These are phyloP conservation scores for Ustulina deusta DNA, from an alignment of 2,329 filamentous ascomycete species.

Conservation along the genomic window DNA sequence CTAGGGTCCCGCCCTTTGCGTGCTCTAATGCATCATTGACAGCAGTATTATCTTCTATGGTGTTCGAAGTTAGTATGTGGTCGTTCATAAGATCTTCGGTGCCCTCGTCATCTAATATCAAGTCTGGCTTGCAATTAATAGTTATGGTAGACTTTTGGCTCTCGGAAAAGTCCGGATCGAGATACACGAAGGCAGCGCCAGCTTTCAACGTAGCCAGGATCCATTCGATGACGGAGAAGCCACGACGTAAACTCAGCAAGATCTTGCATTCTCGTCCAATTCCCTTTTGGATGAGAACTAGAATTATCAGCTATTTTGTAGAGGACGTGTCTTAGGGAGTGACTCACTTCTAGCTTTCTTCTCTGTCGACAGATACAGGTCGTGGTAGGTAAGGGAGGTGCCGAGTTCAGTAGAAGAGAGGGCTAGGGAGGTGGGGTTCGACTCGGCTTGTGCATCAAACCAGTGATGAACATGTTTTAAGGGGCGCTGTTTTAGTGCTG, in stretches of 20 bases:
- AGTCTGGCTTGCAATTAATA: too few relatives aligned
- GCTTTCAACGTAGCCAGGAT: slow-evolving; percentile 6
- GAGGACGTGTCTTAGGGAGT: too few relatives aligned
- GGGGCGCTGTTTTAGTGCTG: background rate
- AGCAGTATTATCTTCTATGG: too few relatives aligned
- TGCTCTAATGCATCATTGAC: too few relatives aligned
- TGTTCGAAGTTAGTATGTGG: too few relatives aligned
- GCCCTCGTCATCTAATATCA: too few relatives aligned
- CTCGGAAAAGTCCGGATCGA: slow-evolving; percentile 11
- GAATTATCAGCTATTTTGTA: too few relatives aligned
- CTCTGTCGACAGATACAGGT: slow-evolving; percentile 3
- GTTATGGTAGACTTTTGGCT: background rate
- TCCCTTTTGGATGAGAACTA: too few relatives aligned
- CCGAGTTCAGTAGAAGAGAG: slow-evolving; percentile 7
- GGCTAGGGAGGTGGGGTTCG: background rate
- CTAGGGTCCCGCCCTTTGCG: too few relatives aligned
- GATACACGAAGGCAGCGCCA: slow-evolving; percentile 8
- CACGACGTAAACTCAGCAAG: background rate
- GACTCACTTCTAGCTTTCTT: slow-evolving; percentile 5
- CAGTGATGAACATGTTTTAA: slow-evolving; percentile 11
- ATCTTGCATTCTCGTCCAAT: background rate
- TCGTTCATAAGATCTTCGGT: too few relatives aligned
- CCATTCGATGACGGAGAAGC: slow-evolving; percentile 12
- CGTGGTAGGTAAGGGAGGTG: slow-evolving; percentile 3
- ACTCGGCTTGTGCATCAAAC: slow-evolving; percentile 12